phyloP scores from a whole-genome alignment of 345 rosid species.

The Eucalyptus paniculata region DNA sequence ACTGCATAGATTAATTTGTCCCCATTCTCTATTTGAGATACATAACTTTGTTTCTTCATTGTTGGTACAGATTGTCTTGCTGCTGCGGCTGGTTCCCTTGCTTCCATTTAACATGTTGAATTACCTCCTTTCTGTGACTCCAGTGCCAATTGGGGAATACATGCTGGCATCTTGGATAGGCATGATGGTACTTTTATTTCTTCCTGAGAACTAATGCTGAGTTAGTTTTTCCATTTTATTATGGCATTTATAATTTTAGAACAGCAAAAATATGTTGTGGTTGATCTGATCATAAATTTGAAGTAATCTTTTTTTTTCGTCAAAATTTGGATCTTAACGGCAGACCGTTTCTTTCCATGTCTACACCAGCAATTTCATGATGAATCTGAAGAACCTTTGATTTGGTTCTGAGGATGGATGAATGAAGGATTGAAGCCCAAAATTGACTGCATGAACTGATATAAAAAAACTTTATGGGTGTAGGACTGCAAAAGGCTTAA shows the following conservation, averaged over 20 bases:
- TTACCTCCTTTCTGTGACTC: slow-evolving; percentile 92
- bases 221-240: neutral
- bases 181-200: slow-evolving; percentile 66
- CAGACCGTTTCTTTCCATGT: neutral
- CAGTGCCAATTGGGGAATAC: slow-evolving; percentile 68
- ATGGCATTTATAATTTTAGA: neutral
- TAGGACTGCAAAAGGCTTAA: neutral
- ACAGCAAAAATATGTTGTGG: neutral
- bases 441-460: neutral
- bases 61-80: slow-evolving; percentile 30
- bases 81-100: slow-evolving; percentile 95
- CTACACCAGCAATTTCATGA: neutral
- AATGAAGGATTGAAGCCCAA: neutral
- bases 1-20: neutral
- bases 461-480: neutral
- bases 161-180: slow-evolving; percentile 98
- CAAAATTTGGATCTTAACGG: neutral
- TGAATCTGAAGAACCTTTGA: neutral
- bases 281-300: neutral
- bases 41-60: neutral
- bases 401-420: neutral
- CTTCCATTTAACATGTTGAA: slow-evolving; percentile 93
- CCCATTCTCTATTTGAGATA: neutral
- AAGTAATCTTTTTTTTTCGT: neutral
- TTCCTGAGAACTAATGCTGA: neutral